These are phyloP conservation scores for Anaeromyces robustus DNA, from an alignment of 192 early-diverging fungal species.

Conservation along the genomic window DNA sequence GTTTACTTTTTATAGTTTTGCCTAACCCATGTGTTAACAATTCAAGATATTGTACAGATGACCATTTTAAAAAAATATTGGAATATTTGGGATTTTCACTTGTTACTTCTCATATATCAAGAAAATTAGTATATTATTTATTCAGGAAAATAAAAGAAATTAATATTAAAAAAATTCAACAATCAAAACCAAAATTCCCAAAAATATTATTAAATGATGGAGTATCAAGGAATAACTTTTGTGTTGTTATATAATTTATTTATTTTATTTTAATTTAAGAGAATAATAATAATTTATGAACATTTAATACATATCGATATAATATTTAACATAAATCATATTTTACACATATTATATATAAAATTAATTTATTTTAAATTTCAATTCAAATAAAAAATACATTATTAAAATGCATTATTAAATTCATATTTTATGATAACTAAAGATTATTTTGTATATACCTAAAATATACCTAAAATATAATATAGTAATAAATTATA, in stretches of 20 bases:
- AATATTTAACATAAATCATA: too few relatives aligned
- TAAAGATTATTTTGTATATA: too few relatives aligned
- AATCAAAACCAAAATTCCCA: not conserved
- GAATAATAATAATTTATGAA: too few relatives aligned
- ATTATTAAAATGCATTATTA: too few relatives aligned
- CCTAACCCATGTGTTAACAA: constrained; percentile 71
- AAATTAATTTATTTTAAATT: too few relatives aligned
- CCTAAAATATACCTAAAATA: too few relatives aligned
- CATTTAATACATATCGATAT: too few relatives aligned
- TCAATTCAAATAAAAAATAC: too few relatives aligned
- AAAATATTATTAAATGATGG: not conserved
- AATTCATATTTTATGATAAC: too few relatives aligned
- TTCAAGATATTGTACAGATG: constrained; percentile 70
- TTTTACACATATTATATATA: too few relatives aligned
- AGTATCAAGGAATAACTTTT: not conserved
- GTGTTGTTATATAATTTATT: not conserved
- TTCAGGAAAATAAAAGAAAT: not conserved
- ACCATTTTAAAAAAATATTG: constrained; percentile 48
- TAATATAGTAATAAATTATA: too few relatives aligned
- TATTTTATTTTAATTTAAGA: too few relatives aligned
- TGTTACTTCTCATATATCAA: constrained; percentile 5
- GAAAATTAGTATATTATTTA: not conserved
- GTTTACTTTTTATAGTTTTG: constrained; percentile 59
- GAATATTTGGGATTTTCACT: constrained; percentile 43
- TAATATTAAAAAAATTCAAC: not conserved